These are phyloP conservation scores for Isabelozyma rhagii DNA, from an alignment of 805 yeast species.

Conservation along the genomic window DNA sequence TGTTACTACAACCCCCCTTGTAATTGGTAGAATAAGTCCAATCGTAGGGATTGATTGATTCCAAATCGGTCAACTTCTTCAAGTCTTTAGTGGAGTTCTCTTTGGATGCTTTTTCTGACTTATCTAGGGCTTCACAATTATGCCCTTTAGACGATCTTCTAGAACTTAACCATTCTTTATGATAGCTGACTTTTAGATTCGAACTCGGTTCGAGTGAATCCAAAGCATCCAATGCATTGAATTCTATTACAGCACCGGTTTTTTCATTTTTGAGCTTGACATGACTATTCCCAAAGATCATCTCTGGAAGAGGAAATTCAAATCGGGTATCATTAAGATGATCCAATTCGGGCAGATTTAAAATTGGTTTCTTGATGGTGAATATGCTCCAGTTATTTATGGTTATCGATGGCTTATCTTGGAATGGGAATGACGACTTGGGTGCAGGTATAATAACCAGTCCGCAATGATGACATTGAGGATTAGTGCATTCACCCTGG, in stretches of 20 bases:
- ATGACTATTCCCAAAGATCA: slow-evolving; percentile 88
- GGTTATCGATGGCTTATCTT: slow-evolving; percentile 66
- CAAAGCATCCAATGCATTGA: slow-evolving; percentile 75
- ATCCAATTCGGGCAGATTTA: slow-evolving; percentile 73
- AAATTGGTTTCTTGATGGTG: slow-evolving; percentile 72
- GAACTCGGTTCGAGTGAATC: slow-evolving; percentile 34
- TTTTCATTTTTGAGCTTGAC: slow-evolving; percentile 48
- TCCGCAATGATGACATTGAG: slow-evolving; percentile 64
- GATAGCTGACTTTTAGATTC: slow-evolving; percentile 67
- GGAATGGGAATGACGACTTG: slow-evolving; percentile 57
- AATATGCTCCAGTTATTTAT: slow-evolving; percentile 73
- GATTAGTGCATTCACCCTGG: slow-evolving; percentile 33
- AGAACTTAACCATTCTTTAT: slow-evolving; percentile 70
- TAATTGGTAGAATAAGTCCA: slow-evolving; percentile 93
- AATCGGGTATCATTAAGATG: slow-evolving; percentile 53
- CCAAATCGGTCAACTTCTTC: slow-evolving; percentile 44
- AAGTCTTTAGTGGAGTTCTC: slow-evolving; percentile 21
- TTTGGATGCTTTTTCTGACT: slow-evolving; percentile 22
- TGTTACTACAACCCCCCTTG: slow-evolving; percentile 50
- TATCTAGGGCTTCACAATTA: slow-evolving; percentile 11
- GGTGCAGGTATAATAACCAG: slow-evolving; percentile 78
- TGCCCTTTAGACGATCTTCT: slow-evolving; percentile 18
- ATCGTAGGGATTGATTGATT: slow-evolving; percentile 80
- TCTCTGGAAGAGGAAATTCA: slow-evolving; percentile 88
- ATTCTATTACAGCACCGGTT: slow-evolving; percentile 47